Evolutionary conservation across 2,329 filamentous ascomycete genomes (phyloP).

Genomic region (Pseudopyricularia cyperi): DNA sequence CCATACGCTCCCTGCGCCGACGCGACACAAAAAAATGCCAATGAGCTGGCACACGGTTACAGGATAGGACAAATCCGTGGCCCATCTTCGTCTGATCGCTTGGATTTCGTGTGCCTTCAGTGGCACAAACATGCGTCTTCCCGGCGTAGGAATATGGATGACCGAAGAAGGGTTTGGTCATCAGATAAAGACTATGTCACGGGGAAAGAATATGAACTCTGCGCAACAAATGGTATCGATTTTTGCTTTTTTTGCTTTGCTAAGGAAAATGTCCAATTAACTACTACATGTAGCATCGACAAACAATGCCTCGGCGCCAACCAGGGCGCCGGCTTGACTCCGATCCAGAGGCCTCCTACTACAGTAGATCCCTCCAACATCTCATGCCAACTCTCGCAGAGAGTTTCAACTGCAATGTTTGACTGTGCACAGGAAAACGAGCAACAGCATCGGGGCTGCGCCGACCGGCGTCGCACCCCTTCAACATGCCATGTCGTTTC

Average conservation of each 20-base stretch:
- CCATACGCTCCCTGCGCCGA: too few relatives aligned
- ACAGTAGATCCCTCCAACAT: constrained; percentile 7
- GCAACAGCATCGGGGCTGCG: background rate
- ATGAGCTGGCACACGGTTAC: too few relatives aligned
- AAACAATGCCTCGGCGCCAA: constrained; percentile 7
- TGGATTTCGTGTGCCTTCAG: too few relatives aligned
- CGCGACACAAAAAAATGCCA: too few relatives aligned
- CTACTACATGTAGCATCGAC: constrained; percentile 23
- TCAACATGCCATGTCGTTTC: background rate
- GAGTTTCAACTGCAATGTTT: background rate
- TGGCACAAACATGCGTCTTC: too few relatives aligned
- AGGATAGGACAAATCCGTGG: too few relatives aligned
- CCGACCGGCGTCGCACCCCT: background rate
- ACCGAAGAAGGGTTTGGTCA: too few relatives aligned
- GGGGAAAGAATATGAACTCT: too few relatives aligned
- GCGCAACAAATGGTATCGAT: too few relatives aligned
- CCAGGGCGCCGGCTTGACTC: constrained; percentile 13
- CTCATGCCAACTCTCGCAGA: constrained; percentile 3
- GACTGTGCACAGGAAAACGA: background rate
- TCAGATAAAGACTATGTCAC: too few relatives aligned
- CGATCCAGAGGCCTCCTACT: background rate
- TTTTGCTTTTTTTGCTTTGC: constrained; percentile 4
- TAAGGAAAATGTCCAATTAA: constrained; percentile 22
- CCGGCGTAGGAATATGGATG: too few relatives aligned
- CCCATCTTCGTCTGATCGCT: too few relatives aligned